phyloP scores from a whole-genome alignment of 108 stramenopile species.

The Pseudonitzschia multistriata region DNA sequence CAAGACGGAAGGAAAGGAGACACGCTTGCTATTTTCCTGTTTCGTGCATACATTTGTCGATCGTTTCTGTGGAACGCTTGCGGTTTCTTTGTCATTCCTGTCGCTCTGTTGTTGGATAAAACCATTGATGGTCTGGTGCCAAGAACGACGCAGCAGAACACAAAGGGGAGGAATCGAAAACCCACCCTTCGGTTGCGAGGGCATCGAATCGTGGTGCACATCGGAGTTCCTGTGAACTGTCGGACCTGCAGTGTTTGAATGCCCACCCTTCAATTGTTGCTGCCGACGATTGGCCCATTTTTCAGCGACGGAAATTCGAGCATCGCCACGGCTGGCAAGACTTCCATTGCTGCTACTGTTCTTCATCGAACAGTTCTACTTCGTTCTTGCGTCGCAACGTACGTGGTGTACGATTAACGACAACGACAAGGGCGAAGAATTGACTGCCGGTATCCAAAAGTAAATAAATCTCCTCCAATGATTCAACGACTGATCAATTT shows the following conservation, averaged over 20 bases:
- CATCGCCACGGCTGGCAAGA: slow-evolving; percentile 15
- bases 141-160: slow-evolving; percentile 19
- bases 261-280: neutral
- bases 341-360: neutral
- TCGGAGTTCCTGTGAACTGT: too few relatives aligned
- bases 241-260: too few relatives aligned
- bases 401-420: too few relatives aligned
- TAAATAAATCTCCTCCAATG: too few relatives aligned
- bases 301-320: slow-evolving; percentile 13
- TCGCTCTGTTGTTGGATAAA: slow-evolving; percentile 6
- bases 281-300: slow-evolving; percentile 22
- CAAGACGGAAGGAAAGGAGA: slow-evolving; percentile 30
- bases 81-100: neutral
- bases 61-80: neutral
- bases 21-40: neutral
- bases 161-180: slow-evolving; percentile 11
- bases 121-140: slow-evolving; percentile 16
- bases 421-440: too few relatives aligned
- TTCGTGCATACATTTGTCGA: neutral
- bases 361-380: neutral
- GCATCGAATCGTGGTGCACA: too few relatives aligned
- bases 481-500: too few relatives aligned
- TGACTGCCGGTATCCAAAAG: too few relatives aligned
- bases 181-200: neutral
- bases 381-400: neutral